Evolutionary conservation across 192 early-diverging fungal species (phyloP).

Genomic region (Coemansia sp.): DNA sequence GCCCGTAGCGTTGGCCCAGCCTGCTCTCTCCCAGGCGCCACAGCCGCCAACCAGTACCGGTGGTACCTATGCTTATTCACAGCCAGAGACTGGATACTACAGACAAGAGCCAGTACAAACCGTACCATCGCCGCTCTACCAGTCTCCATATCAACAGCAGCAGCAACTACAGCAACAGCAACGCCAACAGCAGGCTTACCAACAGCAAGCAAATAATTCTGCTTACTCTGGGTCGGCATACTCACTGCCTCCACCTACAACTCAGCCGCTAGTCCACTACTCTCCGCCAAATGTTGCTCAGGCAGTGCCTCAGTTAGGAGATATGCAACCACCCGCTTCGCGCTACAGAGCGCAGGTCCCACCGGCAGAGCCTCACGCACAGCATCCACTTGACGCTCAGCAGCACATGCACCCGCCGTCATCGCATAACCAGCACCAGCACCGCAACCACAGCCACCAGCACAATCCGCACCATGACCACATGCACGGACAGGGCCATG

Average conservation of each 20-base stretch:
- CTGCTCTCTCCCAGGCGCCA: constrained; percentile 6
- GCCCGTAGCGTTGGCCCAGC: constrained; percentile 1
- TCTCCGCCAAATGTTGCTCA: constrained; percentile 22
- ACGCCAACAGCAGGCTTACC: constrained; percentile 7
- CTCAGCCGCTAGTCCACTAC: constrained; percentile 9
- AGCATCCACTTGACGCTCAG: constrained; percentile 1
- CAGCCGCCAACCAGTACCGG: constrained; percentile 1
- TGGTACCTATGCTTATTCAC: constrained; percentile 5
- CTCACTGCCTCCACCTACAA: constrained; percentile 5
- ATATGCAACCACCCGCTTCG: not conserved
- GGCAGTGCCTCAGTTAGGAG: not conserved
- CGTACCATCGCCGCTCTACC: constrained; percentile 10
- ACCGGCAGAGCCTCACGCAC: not conserved
- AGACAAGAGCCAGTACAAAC: constrained; percentile 15
- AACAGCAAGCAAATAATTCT: constrained; percentile 6
- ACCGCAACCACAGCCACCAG: not conserved
- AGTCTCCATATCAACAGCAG: constrained; percentile 15
- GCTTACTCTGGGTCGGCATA: constrained; percentile 1
- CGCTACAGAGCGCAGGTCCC: constrained; percentile 2
- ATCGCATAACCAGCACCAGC: constrained; percentile 2
- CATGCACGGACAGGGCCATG: not conserved
- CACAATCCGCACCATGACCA: not conserved
- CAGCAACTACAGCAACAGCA: constrained; percentile 7
- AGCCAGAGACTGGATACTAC: constrained; percentile 17
- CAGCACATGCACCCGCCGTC: not conserved